A percentile compares a stretch with the other conserved stretches of the same genome.
Conservation (phyloP, 495 filamentous ascomycete species). For the Xylaria grammica region DNA sequence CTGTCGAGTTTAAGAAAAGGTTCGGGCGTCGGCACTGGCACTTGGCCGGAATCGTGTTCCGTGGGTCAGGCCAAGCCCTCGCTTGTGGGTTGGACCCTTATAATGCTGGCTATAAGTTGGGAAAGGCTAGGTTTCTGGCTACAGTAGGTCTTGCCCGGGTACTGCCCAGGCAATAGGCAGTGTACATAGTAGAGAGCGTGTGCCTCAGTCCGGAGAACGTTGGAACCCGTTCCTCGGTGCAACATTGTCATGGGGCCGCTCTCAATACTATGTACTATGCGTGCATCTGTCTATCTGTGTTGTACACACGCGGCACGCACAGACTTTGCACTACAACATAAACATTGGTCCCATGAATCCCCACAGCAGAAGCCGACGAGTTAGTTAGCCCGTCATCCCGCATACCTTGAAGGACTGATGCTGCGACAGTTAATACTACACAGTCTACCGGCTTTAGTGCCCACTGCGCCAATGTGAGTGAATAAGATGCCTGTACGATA, state of each 20-base stretch:
- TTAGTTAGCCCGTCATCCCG: conserved; percentile 15
- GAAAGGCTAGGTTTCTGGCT: not conserved
- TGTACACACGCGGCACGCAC: conserved; percentile 13
- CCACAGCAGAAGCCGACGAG: conserved; percentile 22
- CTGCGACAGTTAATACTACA: not conserved
- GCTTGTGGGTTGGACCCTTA: conserved; percentile 14
- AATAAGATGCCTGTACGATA: conserved; percentile 1
- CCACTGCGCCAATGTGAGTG: not conserved
- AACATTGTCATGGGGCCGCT: conserved; percentile 18
- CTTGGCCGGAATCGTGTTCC: conserved; percentile 11
- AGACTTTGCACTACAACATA: conserved; percentile 11
- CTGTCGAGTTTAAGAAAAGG: conserved; percentile 1
- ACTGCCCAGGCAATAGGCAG: no score
- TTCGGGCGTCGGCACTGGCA: conserved; percentile 17
- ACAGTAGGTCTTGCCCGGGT: no score
- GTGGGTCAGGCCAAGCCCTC: conserved; percentile 21
- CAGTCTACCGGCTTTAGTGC: not conserved
- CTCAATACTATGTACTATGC: conserved; percentile 10
- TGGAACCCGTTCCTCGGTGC: conserved; percentile 18
- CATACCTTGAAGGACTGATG: not conserved
- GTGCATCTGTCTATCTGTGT: conserved; percentile 13
- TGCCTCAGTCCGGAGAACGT: no score
- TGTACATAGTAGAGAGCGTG: no score
- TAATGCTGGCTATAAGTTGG: not conserved
- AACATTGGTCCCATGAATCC: conserved; percentile 18